Conservation (phyloP, 768 basidiomycete species). For the Suillus bovinus region DNA sequence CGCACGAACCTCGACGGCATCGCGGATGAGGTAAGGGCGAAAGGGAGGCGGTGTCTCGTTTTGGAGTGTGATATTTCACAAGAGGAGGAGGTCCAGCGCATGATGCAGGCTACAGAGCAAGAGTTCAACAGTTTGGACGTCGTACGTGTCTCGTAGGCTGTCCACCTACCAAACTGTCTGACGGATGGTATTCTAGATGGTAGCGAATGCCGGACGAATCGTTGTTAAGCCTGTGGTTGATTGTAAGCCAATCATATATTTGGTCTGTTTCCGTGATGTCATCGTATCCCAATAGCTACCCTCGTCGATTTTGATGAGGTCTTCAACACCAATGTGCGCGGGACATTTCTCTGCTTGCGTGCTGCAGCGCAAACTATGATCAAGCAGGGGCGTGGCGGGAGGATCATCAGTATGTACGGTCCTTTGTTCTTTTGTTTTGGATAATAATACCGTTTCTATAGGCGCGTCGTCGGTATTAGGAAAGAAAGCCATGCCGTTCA, state of each 20-base stretch:
- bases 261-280: not conserved
- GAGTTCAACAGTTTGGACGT: constrained; percentile 43
- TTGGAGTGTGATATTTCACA: constrained; percentile 38
- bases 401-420: constrained; percentile 32
- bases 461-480: constrained; percentile 33
- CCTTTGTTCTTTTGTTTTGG: not conserved
- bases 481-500: constrained; percentile 10
- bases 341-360: constrained; percentile 43
- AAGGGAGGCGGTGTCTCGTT: constrained; percentile 17
- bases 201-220: constrained; percentile 7
- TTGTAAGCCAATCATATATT: not conserved
- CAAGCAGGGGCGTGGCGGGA: constrained; percentile 42
- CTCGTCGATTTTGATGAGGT: constrained; percentile 32
- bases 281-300: constrained; percentile 23
- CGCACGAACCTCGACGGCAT: constrained; percentile 23
- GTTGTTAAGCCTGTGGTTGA: not conserved
- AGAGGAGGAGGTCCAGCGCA: constrained; percentile 37
- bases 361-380: constrained; percentile 45
- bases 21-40: constrained; percentile 21
- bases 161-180: not conserved
- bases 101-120: constrained; percentile 33
- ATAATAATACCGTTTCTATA: not conserved
- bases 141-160: constrained; percentile 25
- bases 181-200: not conserved
- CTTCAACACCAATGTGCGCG: constrained; percentile 37